Evolutionary conservation across 1,139 yeast genomes (phyloP), one percentile per base, ranked within the genome.

Genomic region (Suhomyces panamericanus): DNA sequence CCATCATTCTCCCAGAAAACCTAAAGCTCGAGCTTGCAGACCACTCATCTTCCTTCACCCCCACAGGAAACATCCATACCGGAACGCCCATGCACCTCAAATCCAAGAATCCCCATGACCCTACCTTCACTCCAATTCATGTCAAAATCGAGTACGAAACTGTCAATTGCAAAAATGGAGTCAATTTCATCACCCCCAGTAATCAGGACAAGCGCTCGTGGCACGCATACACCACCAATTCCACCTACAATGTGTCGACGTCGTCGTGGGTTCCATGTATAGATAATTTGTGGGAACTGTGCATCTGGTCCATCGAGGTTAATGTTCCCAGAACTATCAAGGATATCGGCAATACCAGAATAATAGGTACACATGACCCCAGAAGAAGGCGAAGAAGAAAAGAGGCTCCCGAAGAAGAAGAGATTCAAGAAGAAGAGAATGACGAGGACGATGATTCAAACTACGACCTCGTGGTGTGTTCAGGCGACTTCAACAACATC

Each of bases 191-290:
- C 31, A 86, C 89, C 16, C 70, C 71, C 31, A 55, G 61, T 7
- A 63, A 63, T 32, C 58, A 65, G 4, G 72, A 70, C 27, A 70
- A 62, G 41, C 63, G 64, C 35, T 49, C 50, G 34, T 90, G 97
- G 95, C 96, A 87, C 58, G 95, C 88, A 1, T 90, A 86, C 62
- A 91, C 99, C 0, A 75, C 81, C 1, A 91, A 93, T 58, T 75
- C 88, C 3, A 91, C 89, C 24, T 69, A 82, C 39, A 90, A 90
- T 16, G 76, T 87, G 8, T 81, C 95, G 12, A 87, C 98, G 0
- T 87, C 96, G 1, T 85, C 90, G 16, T 95, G 99, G 99, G 87
- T 93, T 38, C 99, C 99, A 0, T 95, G 99, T 60, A 76, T 93
- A 5, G 98, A 95, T 55, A 88, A 87, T 39, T 63, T 90, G 31